phyloP scores from a whole-genome alignment of 2,329 filamentous ascomycete species.

The Aspergillus carbonarius region DNA sequence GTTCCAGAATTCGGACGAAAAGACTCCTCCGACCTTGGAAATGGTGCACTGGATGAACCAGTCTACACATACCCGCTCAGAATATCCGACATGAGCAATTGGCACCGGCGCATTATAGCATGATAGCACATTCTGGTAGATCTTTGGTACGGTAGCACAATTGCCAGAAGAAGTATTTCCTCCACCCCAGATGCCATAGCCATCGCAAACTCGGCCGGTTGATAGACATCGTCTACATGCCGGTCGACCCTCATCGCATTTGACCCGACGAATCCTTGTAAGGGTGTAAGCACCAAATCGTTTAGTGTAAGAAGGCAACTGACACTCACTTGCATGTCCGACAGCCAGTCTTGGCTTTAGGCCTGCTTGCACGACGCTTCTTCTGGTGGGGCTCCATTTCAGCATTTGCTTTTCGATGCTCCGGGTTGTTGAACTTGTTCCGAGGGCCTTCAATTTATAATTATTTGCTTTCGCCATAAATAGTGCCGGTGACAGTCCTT shows the following conservation, averaged over 20 bases:
- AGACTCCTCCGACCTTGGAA: constrained; percentile 38
- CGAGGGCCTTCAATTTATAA: not conserved
- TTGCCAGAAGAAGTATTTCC: constrained; percentile 24
- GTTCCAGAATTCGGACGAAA: constrained; percentile 41
- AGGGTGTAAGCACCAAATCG: not conserved
- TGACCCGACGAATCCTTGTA: constrained; percentile 8
- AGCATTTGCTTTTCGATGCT: not conserved
- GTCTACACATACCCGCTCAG: constrained; percentile 28
- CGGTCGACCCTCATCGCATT: constrained; percentile 10
- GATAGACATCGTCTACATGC: constrained; percentile 5
- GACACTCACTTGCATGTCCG: constrained; percentile 10
- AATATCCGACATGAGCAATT: constrained; percentile 2
- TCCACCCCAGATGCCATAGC: constrained; percentile 46
- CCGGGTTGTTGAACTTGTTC: not conserved
- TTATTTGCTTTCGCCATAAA: not conserved
- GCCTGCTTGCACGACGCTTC: not conserved
- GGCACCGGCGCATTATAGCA: not conserved
- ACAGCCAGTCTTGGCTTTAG: constrained; percentile 7
- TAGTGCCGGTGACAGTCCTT: not conserved
- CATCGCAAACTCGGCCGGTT: constrained; percentile 25
- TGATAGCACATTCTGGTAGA: not conserved
- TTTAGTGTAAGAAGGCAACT: not conserved
- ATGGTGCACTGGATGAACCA: constrained; percentile 28
- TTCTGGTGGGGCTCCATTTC: not conserved
- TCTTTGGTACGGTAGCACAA: not conserved